phyloP scores from a whole-genome alignment of 768 basidiomycete genomes.

The Stropharia rugosoannulata region DNA sequence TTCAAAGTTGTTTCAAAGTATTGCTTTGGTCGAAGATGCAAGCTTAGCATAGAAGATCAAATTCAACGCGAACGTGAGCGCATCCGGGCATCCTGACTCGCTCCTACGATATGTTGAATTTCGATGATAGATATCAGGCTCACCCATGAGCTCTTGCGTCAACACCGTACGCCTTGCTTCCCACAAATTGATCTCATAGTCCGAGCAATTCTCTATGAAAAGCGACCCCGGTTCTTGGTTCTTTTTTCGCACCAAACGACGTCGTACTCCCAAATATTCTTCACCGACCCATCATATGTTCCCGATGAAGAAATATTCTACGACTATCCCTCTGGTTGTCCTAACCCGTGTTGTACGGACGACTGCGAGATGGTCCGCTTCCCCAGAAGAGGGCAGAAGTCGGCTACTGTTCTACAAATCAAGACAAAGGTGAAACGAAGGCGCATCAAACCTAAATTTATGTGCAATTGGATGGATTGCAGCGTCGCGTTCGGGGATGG shows the following conservation, averaged over 20 bases:
- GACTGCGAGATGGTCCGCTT: conserved; percentile 85
- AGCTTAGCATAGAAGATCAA: conserved; percentile 63
- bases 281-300: conserved; percentile 69
- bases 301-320: conserved; percentile 72
- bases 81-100: conserved; percentile 1
- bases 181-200: conserved; percentile 80
- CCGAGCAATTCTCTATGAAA: conserved; percentile 75
- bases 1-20: conserved; percentile 72
- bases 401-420: conserved; percentile 61
- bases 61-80: conserved; percentile 72
- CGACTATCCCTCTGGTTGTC: conserved; percentile 79
- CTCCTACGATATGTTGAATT: conserved; percentile 2
- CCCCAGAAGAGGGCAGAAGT: conserved; percentile 61
- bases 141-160: conserved; percentile 62
- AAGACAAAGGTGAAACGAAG: conserved; percentile 51
- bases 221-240: conserved; percentile 72
- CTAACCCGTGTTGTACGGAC: conserved; percentile 76
- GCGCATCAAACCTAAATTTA: conserved; percentile 53
- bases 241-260: conserved; percentile 80
- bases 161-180: conserved; percentile 76
- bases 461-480: conserved; percentile 87
- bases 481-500: conserved; percentile 57
- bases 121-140: conserved; percentile 56
- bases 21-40: conserved; percentile 60
- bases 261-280: conserved; percentile 80